Base-by-base conservation (phyloP, 441 rosid species). In the Erodium chrysanthum region DNA sequence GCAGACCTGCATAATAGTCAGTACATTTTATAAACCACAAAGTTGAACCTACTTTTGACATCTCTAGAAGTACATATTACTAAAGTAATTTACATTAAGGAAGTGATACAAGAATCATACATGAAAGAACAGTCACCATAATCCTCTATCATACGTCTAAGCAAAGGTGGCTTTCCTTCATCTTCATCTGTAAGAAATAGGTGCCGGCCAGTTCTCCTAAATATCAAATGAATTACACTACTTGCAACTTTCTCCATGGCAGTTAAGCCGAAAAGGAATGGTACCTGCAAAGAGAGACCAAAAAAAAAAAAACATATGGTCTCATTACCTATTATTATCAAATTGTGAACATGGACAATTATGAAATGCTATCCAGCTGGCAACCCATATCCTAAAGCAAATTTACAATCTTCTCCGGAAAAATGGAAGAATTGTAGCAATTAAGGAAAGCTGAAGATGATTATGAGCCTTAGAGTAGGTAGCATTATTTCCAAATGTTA, bases 211-310 rank as follows among this genome's bases (percentile, higher is more conserved):
- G 99, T 89, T 84, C 86, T 91, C 84, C 79, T 91, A 77, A 94
- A 91, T 74, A 94, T 94, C 92, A 76, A 89, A 78, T 94, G 96
- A 75, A 94, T 91, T 76, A 94, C 83, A 74, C 79, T 82, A 76
- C 78, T 77, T 52, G 98, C 98, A 76, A 80, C 84, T 80, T 84
- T 91, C 83, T 94, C 98, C 46, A 94, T 73, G 76, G 96, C 96
- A 69, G 92, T 42, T 37, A 91, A 83, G 50, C 98, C 98, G 76
- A 94, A 91, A 73, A 94, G 98, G 82, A 94, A 94, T 12, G 98
- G 98, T 42, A 94, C 98, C 97, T 94, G 81, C 70, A 81, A 70
- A 54, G 33, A 56, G 33, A 73, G 2, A 60, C 54, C 67, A 54
- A 54, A 63, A 71, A 14, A 5, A 3, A n/a, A 46, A 46, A 14